Evolutionary conservation across 1,284 basidiomycete genomes (phyloP), one percentile per base, ranked within the genome.

Genomic region (Taiwanofungus camphoratus): DNA sequence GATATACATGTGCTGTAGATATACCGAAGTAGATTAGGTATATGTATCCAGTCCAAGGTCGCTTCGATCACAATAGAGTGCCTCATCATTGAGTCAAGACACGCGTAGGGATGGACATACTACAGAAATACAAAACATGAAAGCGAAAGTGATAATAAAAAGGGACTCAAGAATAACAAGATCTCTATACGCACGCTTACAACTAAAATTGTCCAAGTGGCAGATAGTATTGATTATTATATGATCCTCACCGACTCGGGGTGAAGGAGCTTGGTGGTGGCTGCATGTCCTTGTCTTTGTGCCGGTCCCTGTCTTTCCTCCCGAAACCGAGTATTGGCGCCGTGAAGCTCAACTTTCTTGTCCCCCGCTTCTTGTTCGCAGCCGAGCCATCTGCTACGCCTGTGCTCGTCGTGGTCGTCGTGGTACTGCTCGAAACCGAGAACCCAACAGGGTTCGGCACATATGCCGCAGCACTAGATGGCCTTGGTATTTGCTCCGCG

Each of bases 321-420:
- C 74, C 78, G 54, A 86, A 76, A 27, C 77, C 66, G 3, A 82
- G 70, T 56, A 79, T 76, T 41, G 78, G 74, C 37, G 74, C 70
- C 18, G 73, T 74, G 45, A 87, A 64, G 58, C 84, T 87, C 63
- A 87, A 60, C 66, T 87, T 87, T 42, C 83, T 66, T 54, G 67
- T 71, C 44, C 77, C 69, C 19, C 71, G 67, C 56, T 70, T 79
- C 39, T 55, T 52, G 13, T 47, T 51, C 7, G 32, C 30, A 27
- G 42, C 34, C 32, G 49, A 50, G 32, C 49, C 48, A 39, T 56
- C 54, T 37, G 42, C 51, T 15, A 53, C 44, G 33, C 49, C 45
- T 6, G 41, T 12, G 32, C 41, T 43, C 15, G 19, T 24, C 41
- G 35, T 21, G 30, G 18, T 29, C 26, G 26, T 40, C 23, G 36